Conservation (phyloP, 352 stramenopile species). For the Thalassiosira pacifica region DNA sequence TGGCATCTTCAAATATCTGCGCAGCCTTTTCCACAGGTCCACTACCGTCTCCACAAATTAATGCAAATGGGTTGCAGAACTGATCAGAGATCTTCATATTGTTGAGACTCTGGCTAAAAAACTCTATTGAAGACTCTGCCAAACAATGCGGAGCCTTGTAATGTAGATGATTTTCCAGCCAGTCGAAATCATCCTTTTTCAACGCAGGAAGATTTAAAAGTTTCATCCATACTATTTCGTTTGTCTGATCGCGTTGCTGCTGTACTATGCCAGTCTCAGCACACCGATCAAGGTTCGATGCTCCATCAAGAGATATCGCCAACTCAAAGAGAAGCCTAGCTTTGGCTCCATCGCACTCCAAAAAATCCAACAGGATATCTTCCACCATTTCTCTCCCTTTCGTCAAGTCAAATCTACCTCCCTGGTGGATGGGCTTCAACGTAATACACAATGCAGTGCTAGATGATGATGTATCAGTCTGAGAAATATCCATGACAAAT, state of each 20-base stretch:
- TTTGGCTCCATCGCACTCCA: background rate
- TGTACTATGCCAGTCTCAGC: background rate
- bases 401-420: background rate
- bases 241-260: background rate
- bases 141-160: no score
- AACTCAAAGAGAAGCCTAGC: background rate
- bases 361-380: background rate
- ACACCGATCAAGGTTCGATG: background rate
- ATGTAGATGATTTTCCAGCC: no score
- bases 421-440: background rate
- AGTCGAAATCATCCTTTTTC: no score
- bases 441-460: background rate
- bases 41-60: no score
- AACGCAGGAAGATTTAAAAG: background rate
- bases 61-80: no score
- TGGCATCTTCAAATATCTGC: no score
- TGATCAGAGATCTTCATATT: no score
- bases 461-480: background rate
- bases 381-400: background rate
- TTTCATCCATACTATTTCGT: constrained; percentile 5
- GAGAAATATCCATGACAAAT: background rate
- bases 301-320: constrained; percentile 1
- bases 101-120: no score
- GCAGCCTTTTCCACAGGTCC: no score
- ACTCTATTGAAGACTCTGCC: no score